These are phyloP conservation scores for Neonectria ditissima DNA, from an alignment of 2,329 filamentous ascomycete species.

Conservation along the genomic window DNA sequence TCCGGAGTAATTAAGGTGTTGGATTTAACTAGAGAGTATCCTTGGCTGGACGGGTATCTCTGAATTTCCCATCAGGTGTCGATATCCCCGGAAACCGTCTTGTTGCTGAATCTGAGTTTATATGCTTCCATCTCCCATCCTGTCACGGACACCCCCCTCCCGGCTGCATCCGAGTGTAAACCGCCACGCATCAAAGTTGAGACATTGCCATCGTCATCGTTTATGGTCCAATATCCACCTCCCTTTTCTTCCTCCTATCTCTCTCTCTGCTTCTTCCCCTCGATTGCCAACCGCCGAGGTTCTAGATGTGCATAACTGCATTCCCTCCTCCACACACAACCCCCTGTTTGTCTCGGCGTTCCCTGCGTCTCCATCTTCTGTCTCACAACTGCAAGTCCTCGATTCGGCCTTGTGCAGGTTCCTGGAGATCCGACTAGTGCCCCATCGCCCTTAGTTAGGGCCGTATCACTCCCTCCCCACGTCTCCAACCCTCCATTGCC, in stretches of 20 bases:
- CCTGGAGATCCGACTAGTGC: constrained; percentile 8
- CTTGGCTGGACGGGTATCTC: constrained; percentile 11
- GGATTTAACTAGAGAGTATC: constrained; percentile 1
- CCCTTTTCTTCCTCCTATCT: not conserved
- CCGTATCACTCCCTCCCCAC: not conserved
- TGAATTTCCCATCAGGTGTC: constrained; percentile 7
- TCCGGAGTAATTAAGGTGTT: not conserved
- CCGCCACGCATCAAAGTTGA: constrained; percentile 17
- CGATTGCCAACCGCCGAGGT: not conserved
- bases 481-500: not conserved
- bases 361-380: constrained; percentile 11
- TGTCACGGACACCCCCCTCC: not conserved
- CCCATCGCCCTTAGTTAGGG: not conserved
- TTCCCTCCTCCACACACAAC: constrained; percentile 13
- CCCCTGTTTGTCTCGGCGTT: constrained; percentile 24
- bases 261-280: not conserved
- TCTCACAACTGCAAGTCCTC: constrained; percentile 16
- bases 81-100: not conserved
- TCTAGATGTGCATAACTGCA: too few relatives aligned
- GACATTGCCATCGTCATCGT: constrained; percentile 17
- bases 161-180: not conserved
- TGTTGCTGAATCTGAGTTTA: not conserved
- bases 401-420: constrained; percentile 1
- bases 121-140: constrained; percentile 1
- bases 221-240: not conserved